These are phyloP conservation scores for Aspergillus pseudoglaucus DNA, from an alignment of 2,329 filamentous ascomycete species.

Conservation along the genomic window DNA sequence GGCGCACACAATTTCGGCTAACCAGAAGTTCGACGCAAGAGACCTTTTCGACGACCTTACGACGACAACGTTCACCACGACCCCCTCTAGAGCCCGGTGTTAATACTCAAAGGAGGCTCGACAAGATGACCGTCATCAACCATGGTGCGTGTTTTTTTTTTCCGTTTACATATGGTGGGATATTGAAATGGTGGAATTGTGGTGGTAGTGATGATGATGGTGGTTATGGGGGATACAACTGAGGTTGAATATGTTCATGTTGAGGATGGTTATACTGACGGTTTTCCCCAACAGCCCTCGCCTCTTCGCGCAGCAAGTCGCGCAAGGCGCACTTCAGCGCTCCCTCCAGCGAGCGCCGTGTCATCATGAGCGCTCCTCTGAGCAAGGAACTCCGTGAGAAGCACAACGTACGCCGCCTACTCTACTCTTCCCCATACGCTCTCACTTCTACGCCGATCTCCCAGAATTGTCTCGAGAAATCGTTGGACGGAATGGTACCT, in stretches of 20 bases:
- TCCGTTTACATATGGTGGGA: conserved; percentile 6
- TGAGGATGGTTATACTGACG: not conserved
- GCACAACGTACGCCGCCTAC: conserved; percentile 74
- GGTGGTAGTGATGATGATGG: not conserved
- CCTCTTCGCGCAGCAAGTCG: conserved; percentile 93
- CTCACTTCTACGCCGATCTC: not conserved
- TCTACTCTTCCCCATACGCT: conserved; percentile 2
- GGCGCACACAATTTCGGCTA: conserved; percentile 17
- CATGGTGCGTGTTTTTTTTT: conserved; percentile 17
- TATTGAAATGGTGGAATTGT: not conserved
- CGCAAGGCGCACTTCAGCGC: conserved; percentile 97
- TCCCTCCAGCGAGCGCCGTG: conserved; percentile 86
- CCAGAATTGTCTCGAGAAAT: not conserved
- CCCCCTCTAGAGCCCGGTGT: conserved; percentile 9
- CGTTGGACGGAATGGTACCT: not conserved
- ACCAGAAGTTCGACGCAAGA: conserved; percentile 10
- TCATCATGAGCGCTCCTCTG: conserved; percentile 94
- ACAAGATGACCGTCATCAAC: conserved; percentile 27
- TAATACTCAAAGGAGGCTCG: conserved; percentile 17
- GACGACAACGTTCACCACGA: conserved; percentile 17
- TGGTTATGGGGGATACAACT: not conserved
- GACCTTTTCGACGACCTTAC: conserved; percentile 12
- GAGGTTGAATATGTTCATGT: not conserved
- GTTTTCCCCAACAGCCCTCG: conserved; percentile 24
- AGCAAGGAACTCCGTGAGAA: conserved; percentile 97